Evolutionary conservation across 176 grass and related monocot genomes (phyloP).

Genomic region (Triticum urartu): DNA sequence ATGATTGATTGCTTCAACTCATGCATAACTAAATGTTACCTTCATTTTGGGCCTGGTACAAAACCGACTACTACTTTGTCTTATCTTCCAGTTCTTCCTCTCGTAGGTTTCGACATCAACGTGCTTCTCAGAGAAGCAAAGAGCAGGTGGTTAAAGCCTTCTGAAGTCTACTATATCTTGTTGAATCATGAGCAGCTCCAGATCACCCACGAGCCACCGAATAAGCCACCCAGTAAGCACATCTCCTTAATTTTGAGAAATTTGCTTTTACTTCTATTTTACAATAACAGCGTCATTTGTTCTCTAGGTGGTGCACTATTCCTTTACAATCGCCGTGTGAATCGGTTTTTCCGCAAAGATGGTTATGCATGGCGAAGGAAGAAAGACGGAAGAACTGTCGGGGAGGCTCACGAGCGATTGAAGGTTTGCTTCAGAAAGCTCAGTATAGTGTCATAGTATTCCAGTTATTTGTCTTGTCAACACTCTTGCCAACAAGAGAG

Average conservation of each 20-base stretch:
- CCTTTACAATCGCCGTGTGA: conserved; percentile 88
- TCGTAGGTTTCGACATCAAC: conserved; percentile 81
- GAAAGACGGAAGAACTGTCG: conserved; percentile 83
- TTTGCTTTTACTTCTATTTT: conserved; percentile 4
- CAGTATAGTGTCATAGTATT: conserved; percentile 14
- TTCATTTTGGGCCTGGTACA: background rate
- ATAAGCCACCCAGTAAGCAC: conserved; percentile 71
- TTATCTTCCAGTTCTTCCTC: background rate
- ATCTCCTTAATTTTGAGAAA: conserved; percentile 8
- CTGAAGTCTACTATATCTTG: conserved; percentile 87
- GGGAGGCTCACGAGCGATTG: conserved; percentile 89
- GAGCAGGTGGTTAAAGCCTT: conserved; percentile 82
- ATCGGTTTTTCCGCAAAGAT: conserved; percentile 93
- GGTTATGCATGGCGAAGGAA: conserved; percentile 94
- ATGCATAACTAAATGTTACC: background rate
- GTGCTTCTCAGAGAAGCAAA: conserved; percentile 71
- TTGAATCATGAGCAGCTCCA: conserved; percentile 72
- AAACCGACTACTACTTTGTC: background rate
- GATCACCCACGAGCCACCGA: conserved; percentile 58
- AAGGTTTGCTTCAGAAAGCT: conserved; percentile 60
- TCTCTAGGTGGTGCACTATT: conserved; percentile 87
- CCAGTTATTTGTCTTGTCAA: conserved; percentile 18
- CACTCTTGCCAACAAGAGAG: background rate
- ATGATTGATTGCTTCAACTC: background rate
- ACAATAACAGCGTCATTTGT: conserved; percentile 13